Evolutionary conservation across 441 rosid genomes (phyloP), one percentile per base, ranked within the genome.

Genomic region (Populus hybrid): DNA sequence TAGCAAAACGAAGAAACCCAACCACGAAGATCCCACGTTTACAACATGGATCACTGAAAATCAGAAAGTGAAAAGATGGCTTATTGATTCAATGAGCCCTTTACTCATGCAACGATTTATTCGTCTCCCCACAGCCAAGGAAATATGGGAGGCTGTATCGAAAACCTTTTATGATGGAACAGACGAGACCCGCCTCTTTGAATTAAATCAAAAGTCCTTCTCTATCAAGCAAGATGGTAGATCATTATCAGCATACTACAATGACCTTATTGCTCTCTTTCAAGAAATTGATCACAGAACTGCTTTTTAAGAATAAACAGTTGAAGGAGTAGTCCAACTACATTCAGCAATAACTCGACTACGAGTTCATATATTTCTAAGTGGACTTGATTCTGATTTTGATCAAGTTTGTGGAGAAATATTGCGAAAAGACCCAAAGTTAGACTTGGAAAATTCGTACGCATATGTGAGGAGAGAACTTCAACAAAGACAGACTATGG

Each of bases 331-430:
- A 24, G n/a, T 70, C 20, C 24, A n/a, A 6, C 42, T 53, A 21
- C 69, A 70, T 23, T 32, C 28, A 2, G 23, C 64, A 5, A 69
- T 69, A 40, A 66, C 42, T 38, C 24, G 66, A 3, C 53, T 79
- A 2, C 26, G 66, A 34, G 82, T 79, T 64, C 78, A 79, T 74
- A 69, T 77, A 34, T 77, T 77, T 61, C 68, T 74, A 12, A 63
- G 70, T 64, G 30, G 77, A 34, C 21, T 74, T 18, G 64, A 77
- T 18, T 32, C 28, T 36, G 10, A 61, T 6, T 77, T 77, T 77
- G 64, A 77, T 34, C 64, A 77, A 67, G 74, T 79, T 36, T 9
- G 23, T 7, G 50, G 76, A 18, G 70, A 77, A 63, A 30, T 30
- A 30, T 30, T 30, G 32, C 4, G 32, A 30, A 30, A 30, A 30